Base-by-base conservation (phyloP, 257 asterid species). In the Rhazya stricta region DNA sequence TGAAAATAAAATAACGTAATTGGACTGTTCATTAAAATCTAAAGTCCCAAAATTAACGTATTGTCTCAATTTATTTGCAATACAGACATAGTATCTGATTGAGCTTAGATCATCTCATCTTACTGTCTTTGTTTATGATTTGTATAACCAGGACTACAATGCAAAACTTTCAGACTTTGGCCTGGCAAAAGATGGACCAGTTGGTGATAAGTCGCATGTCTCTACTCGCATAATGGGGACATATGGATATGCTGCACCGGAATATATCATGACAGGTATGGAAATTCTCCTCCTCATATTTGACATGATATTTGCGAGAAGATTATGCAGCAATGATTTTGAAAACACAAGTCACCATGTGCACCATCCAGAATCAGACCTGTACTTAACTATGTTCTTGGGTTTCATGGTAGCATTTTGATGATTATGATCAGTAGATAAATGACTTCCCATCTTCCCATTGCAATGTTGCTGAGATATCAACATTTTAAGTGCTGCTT, bases 191-290 rank as follows among this genome's bases (percentile, higher is more conserved):
- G 97, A 89, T 71, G 97, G 97, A 42, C 97, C 97, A 15, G 91
- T 83, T 68, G 97, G 97, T 10, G 97, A 91, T 87, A 86, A 89
- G 42, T 88, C 97, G n/a, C 97, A 91, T 34, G 97, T 91, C 72
- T 91, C 97, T 37, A 91, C 97, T 46, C 96, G 93, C 39, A 89
- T 89, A 57, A 91, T 91, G 97, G 97, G 97, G 62, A 91, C 97
- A 0, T 88, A 91, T 7, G 97, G 93, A 21, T 88, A 88, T 71
- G 93, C 93, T 58, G 91, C 92, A n/a, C 92, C 92, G 13, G 92
- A 88, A 74, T 91, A 91, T 79, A 89, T 91, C 46, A 85, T 89
- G 91, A 91, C 97, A 69, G 93, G 93, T 88, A 70, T 25, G 25
- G 34, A 25, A 60, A 19, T 67, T 60, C 67, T 32, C 56, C 60